These are phyloP conservation scores for Cladobotryum protrusum DNA, from an alignment of 2,329 filamentous ascomycete genomes.

Conservation along the genomic window DNA sequence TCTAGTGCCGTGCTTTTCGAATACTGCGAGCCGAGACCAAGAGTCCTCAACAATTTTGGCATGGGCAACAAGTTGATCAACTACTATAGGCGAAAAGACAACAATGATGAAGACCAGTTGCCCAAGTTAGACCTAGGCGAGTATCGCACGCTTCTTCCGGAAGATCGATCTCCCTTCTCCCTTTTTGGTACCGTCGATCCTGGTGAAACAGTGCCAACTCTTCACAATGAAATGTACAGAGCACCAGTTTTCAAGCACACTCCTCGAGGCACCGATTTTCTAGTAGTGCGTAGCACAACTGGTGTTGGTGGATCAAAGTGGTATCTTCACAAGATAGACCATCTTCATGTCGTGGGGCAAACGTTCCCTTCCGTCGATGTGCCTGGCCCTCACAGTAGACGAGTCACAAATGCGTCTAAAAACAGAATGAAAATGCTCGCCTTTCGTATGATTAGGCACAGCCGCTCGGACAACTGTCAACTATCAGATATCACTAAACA, in stretches of 20 bases:
- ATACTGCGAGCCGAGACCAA: slow-evolving; percentile 91
- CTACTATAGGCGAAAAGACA: slow-evolving; percentile 81
- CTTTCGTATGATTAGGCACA: slow-evolving; percentile 79
- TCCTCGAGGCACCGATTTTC: slow-evolving; percentile 72
- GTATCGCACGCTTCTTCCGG: slow-evolving; percentile 77
- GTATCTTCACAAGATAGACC: slow-evolving; percentile 83
- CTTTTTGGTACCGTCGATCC: slow-evolving; percentile 90
- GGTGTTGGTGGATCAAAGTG: slow-evolving; percentile 71
- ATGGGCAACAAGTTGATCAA: slow-evolving; percentile 97
- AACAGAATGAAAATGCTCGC: slow-evolving; percentile 95
- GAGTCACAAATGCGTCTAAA: slow-evolving; percentile 95
- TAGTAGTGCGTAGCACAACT: slow-evolving; percentile 77
- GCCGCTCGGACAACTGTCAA: slow-evolving; percentile 60
- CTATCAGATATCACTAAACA: slow-evolving; percentile 86
- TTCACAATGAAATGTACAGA: slow-evolving; percentile 93
- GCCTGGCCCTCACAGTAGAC: slow-evolving; percentile 86
- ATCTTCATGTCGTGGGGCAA: slow-evolving; percentile 86
- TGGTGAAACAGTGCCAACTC: slow-evolving; percentile 80
- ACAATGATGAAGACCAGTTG: slow-evolving; percentile 64
- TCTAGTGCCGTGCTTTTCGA: slow-evolving; percentile 83
- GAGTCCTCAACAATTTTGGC: slow-evolving; percentile 89
- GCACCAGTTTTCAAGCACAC: slow-evolving; percentile 89
- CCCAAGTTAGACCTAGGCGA: slow-evolving; percentile 85
- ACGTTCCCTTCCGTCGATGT: slow-evolving; percentile 89
- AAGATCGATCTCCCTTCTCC: slow-evolving; percentile 93